Evolutionary conservation across 768 basidiomycete genomes (phyloP), one percentile per base, ranked within the genome.

Genomic region (Auriscalpium microsporum): DNA sequence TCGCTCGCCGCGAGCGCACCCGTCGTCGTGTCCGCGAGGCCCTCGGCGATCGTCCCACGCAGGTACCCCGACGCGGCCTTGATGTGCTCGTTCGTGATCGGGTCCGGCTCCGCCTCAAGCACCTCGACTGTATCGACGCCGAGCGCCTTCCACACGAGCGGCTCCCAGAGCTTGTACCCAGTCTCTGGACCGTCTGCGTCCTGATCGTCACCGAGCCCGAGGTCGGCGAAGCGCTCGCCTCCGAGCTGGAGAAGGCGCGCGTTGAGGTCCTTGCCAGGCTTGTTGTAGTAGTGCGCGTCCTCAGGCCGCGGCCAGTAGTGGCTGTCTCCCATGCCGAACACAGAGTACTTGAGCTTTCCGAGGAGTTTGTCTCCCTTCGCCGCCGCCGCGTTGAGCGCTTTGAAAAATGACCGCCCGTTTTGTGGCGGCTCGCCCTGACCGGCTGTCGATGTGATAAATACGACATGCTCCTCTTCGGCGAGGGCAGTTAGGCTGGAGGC

Each of bases 1-100:
- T 99, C 96, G 60, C 83, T 85, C 6, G 92, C 75, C 11, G 94
- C 87, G 34, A 98, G 82, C n/a, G 91, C 90, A 50, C 93, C 95
- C 1, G 95, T 96, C 53, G 77, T 81, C 53, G 74, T 78, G 68
- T 98, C 95, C 61, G 80, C 76, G 37, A 99, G 79, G 47, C 96
- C 95, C 68, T 98, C 94, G 1, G 75, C 77, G 68, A 99, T 98
- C 38, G 96, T 98, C 2, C 96, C 96, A 52, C 96, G 88, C 19
- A 97, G 80, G 73, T 87, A 97, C 54, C 85, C 82, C 48, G 89
- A 92, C 6, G 95, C 94, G 48, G 90, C 96, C 75, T 98, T 99
- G 80, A 98, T 97, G 71, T 98, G 93, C 72, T 99, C 96, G 75
- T 98, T 97, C 53, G 96, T 97, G 69, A 99, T 95, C 1, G 91